Conservation (phyloP, 257 asterid species). For the Avicennia marina region DNA sequence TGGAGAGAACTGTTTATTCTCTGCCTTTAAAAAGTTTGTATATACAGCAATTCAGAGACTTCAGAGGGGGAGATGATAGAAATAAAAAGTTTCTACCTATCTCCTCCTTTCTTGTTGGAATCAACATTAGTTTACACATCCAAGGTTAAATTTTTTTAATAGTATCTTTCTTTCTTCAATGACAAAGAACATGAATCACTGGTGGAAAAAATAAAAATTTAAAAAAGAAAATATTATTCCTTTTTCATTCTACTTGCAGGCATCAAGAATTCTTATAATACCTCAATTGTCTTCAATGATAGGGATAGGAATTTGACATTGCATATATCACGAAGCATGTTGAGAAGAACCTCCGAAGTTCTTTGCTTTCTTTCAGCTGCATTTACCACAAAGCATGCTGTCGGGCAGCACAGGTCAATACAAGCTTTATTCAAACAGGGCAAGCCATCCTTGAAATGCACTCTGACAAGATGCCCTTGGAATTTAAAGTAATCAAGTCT, state of each 20-base stretch:
- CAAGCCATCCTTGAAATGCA: constrained; percentile 26
- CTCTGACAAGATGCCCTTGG: constrained; percentile 32
- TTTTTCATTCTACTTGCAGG: not conserved
- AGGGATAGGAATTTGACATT: constrained; percentile 28
- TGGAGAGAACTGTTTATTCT: too few species aligned
- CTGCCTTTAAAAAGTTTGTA: too few species aligned
- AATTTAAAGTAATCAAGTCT: constrained; percentile 30
- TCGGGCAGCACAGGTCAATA: constrained; percentile 31
- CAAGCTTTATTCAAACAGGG: constrained; percentile 28
- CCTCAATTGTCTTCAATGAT: constrained; percentile 42
- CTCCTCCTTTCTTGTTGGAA: too few species aligned
- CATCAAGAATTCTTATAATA: constrained; percentile 8
- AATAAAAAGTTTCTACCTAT: too few species aligned
- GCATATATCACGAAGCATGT: constrained; percentile 33
- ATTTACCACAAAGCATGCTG: constrained; percentile 19
- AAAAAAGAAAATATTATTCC: too few species aligned
- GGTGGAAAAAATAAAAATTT: not conserved
- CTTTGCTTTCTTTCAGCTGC: constrained; percentile 24
- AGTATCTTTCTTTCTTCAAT: not conserved
- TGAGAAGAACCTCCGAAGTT: constrained; percentile 21
- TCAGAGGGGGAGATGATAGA: too few species aligned
- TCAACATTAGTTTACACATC: too few species aligned
- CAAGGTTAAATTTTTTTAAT: too few species aligned
- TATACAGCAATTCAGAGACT: too few species aligned
- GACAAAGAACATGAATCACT: not conserved